phyloP scores from a whole-genome alignment of 2,329 filamentous ascomycete genomes.

The Stagonosporopsis chrysanthemi region DNA sequence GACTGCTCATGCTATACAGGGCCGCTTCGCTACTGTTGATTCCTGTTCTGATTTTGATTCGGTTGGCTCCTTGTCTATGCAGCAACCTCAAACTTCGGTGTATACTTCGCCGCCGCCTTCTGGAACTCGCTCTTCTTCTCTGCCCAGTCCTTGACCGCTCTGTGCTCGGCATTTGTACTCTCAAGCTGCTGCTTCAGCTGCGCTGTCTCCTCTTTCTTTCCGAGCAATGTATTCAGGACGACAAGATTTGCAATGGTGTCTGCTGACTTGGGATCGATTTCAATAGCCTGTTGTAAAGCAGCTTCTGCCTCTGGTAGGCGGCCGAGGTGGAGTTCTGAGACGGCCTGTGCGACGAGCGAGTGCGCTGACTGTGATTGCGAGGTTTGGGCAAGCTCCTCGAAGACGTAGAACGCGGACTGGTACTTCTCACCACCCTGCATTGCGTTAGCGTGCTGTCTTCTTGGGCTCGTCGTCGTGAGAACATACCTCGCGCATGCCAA shows the following conservation, averaged over 20 bases:
- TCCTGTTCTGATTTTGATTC: background rate
- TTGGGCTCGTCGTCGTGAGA: background rate
- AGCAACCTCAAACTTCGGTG: constrained; percentile 73
- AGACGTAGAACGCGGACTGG: constrained; percentile 96
- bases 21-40: background rate
- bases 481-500: constrained; percentile 82
- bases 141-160: constrained; percentile 74
- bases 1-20: background rate
- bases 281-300: constrained; percentile 80
- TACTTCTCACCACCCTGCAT: constrained; percentile 89
- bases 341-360: constrained; percentile 84
- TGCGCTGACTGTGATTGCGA: constrained; percentile 79
- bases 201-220: constrained; percentile 66
- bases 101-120: constrained; percentile 84
- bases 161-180: constrained; percentile 70
- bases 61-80: constrained; percentile 18
- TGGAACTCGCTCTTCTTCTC: constrained; percentile 92
- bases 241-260: constrained; percentile 84
- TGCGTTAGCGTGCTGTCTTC: constrained; percentile 31
- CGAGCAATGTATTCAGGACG: constrained; percentile 78
- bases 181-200: constrained; percentile 64
- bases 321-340: constrained; percentile 90
- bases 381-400: constrained; percentile 91
- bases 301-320: constrained; percentile 87
- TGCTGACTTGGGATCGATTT: constrained; percentile 73